Base-by-base conservation (phyloP, 225 moss, liverwort and hornwort genomes). In the Straminergon stramineum region DNA sequence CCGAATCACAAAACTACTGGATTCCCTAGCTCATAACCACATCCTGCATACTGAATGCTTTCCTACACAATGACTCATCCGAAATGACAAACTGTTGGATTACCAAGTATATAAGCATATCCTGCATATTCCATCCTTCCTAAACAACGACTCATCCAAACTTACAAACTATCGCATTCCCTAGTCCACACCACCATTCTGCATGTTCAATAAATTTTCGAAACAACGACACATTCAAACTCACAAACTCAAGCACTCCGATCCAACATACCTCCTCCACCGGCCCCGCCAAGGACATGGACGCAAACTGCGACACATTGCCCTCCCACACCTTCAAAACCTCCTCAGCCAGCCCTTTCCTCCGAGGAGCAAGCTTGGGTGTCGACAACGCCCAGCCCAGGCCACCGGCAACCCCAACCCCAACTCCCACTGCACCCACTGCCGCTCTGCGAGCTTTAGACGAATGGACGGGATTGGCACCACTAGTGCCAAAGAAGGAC, bases 251-350 rank as follows among this genome's bases (percentile, higher is more conserved):
- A 3, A 64, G 15, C 62, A 30, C 35, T 61, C 65, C 3, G 51
- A 14, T 61, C 65, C 3, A 57, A 11, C 63, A 20, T 70, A 93
- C 93, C 93, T 93, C 89, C 80, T 92, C 89, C 35, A 79, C 88
- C 43, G 89, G 76, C 55, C 48, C 85, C 48, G 88, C 89, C 45
- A 88, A 55, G 53, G 93, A 93, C 65, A 95, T 35, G 60, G 93
- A 90, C 51, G 93, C 90, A 79, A 93, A 95, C 56, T 86, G 90
- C 81, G 90, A 90, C 66, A 75, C 87, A 91, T 82, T 75, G 87
- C 85, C 84, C 83, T 87, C 69, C 62, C 92, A 84, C n/a, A 28
- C 45, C 34, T 88, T 56, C 90, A 85, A 61, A 41, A 91, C 28
- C n/a, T 85, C 83, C 70, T 93, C 88, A 16, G 76, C 74, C 79